Percentiles rank a stretch among this genome's conserved stretches.
Evolutionary conservation across 257 asterid genomes (phyloP).

Genomic region (Lithospermum erythrorhizon): DNA sequence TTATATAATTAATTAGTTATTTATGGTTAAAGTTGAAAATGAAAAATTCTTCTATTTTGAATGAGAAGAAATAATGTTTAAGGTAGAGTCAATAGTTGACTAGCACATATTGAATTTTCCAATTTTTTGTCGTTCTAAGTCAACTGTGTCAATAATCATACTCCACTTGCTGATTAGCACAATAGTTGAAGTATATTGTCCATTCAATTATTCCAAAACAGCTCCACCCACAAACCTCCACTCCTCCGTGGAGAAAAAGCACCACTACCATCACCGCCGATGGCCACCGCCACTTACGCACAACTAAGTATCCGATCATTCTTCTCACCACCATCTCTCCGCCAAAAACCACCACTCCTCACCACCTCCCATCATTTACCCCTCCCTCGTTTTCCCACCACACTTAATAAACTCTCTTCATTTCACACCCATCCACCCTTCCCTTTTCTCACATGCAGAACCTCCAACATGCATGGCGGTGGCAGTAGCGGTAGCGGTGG

Average conservation of each 20-base stretch:
- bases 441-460: slow-evolving; percentile 20
- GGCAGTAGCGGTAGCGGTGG: slow-evolving; percentile 15
- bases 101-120: too few species aligned
- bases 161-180: too few species aligned
- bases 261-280: slow-evolving; percentile 10
- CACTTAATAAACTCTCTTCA: slow-evolving; percentile 17
- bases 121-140: too few species aligned
- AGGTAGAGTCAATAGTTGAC: too few species aligned
- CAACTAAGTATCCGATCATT: slow-evolving; percentile 9
- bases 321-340: slow-evolving; percentile 3
- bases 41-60: too few species aligned
- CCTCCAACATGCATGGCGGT: slow-evolving; percentile 15
- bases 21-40: too few species aligned
- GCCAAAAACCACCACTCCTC: slow-evolving; percentile 7
- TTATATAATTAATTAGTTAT: too few species aligned
- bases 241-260: neutral
- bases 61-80: too few species aligned
- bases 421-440: slow-evolving; percentile 13
- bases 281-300: slow-evolving; percentile 17
- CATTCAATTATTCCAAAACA: neutral
- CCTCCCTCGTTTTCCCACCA: slow-evolving; percentile 11
- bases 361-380: slow-evolving; percentile 1
- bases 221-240: too few species aligned
- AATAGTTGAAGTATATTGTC: neutral
- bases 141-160: neutral